Conservation (phyloP, 495 filamentous ascomycete species). For the Penicillium pulvis region DNA sequence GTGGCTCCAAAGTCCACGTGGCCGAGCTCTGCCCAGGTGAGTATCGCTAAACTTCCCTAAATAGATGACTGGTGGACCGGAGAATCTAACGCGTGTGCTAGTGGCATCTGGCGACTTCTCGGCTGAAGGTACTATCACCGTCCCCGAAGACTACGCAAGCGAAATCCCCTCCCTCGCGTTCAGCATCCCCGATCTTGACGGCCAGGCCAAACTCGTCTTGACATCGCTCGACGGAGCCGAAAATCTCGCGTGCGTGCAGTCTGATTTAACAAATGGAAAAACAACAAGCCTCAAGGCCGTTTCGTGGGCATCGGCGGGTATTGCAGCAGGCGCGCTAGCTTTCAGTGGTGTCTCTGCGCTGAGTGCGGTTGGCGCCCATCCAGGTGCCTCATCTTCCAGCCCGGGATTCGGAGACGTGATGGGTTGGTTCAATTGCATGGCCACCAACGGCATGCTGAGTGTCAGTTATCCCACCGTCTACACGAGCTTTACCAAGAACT, state of each 20-base stretch:
- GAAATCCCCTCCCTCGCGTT: constrained; percentile 91
- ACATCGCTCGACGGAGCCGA: constrained; percentile 58
- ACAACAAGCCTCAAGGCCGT: constrained; percentile 72
- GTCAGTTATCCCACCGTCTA: constrained; percentile 86
- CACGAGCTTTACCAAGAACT: constrained; percentile 85
- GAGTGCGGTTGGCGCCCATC: constrained; percentile 61
- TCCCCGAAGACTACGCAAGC: constrained; percentile 68
- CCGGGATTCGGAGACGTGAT: constrained; percentile 87
- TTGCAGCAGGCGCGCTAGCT: constrained; percentile 83
- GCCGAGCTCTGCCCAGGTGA: constrained; percentile 78
- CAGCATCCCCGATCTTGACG: constrained; percentile 85
- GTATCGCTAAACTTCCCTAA: constrained; percentile 24
- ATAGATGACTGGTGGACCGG: not conserved
- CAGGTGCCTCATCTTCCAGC: constrained; percentile 68
- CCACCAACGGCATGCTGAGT: constrained; percentile 94
- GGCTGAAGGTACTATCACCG: constrained; percentile 66
- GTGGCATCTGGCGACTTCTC: constrained; percentile 75
- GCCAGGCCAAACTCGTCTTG: constrained; percentile 78
- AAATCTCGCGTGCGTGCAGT: constrained; percentile 81
- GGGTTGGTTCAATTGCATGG: constrained; percentile 89
- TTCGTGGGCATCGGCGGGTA: constrained; percentile 79
- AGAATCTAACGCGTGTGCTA: constrained; percentile 28
- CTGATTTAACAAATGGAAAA: constrained; percentile 84
- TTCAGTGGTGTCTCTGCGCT: constrained; percentile 73
- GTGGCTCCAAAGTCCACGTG: constrained; percentile 64